Evolutionary conservation across 768 basidiomycete species (phyloP).

Genomic region (Boletus subparvulus): DNA sequence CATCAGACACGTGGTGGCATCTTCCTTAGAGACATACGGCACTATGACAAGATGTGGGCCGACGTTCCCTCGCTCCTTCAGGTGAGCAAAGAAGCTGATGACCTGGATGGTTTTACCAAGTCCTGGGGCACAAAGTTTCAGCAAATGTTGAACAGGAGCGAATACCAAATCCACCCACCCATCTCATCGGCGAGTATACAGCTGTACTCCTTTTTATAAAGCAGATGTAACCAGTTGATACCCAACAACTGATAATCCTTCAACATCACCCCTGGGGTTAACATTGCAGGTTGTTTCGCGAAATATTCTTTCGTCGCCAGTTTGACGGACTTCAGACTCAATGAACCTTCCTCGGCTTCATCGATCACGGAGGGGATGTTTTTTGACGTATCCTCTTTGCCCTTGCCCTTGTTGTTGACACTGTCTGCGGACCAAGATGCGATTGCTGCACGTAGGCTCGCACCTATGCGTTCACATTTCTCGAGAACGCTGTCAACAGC

Average conservation of each 20-base stretch:
- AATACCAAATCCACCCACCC: slow-evolving; percentile 56
- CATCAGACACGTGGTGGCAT: not conserved
- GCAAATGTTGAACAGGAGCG: not conserved
- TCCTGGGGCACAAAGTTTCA: slow-evolving; percentile 45
- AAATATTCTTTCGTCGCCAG: slow-evolving; percentile 62
- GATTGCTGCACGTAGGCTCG: slow-evolving; percentile 68
- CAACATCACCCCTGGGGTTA: slow-evolving; percentile 67
- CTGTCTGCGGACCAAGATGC: slow-evolving; percentile 64
- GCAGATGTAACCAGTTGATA: slow-evolving; percentile 93
- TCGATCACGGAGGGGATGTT: slow-evolving; percentile 24
- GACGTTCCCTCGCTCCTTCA: slow-evolving; percentile 72
- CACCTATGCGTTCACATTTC: slow-evolving; percentile 85
- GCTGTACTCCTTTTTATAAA: slow-evolving; percentile 77
- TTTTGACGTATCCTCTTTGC: slow-evolving; percentile 33
- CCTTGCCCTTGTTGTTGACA: slow-evolving; percentile 37
- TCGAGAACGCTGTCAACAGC: slow-evolving; percentile 87
- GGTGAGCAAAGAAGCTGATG: slow-evolving; percentile 90
- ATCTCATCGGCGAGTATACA: slow-evolving; percentile 99
- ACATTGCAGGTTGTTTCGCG: slow-evolving; percentile 64
- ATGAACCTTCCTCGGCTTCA: slow-evolving; percentile 58
- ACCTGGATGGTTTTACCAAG: slow-evolving; percentile 99
- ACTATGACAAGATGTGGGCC: slow-evolving; percentile 95
- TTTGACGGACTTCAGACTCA: slow-evolving; percentile 53
- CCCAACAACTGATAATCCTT: slow-evolving; percentile 98
- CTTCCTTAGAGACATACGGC: slow-evolving; percentile 59